Evolutionary conservation across 257 asterid genomes (phyloP).

Genomic region (Solanum stenotomum): DNA sequence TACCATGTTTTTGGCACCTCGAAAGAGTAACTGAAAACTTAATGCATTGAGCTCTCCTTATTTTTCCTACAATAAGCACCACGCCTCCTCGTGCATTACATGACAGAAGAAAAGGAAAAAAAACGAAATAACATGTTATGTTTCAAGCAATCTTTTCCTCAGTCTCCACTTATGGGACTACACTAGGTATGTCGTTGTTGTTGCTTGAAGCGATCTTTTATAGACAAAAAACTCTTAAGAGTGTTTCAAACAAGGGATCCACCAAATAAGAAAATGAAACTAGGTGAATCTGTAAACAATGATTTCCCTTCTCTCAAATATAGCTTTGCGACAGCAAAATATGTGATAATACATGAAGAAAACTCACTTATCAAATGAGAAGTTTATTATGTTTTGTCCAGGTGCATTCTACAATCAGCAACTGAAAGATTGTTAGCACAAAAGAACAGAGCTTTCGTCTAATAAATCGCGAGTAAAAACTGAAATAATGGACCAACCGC

Average conservation of each 20-base stretch:
- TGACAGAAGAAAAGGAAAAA: too few species aligned
- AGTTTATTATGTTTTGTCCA: neutral
- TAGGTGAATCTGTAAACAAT: neutral
- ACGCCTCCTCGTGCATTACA: too few species aligned
- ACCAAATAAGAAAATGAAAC: neutral
- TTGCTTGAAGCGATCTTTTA: neutral
- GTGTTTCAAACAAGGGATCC: too few species aligned
- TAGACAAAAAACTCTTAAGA: too few species aligned
- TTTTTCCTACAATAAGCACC: neutral
- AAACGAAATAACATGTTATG: neutral
- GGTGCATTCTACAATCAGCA: neutral
- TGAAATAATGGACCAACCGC: neutral
- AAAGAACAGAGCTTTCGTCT: neutral
- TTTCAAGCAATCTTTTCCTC: neutral
- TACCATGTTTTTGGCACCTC: too few species aligned
- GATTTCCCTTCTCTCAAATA: neutral
- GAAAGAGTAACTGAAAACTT: neutral
- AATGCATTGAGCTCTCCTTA: neutral
- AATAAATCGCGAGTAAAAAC: neutral
- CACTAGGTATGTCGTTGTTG: neutral
- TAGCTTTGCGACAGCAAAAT: neutral
- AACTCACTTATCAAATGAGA: neutral
- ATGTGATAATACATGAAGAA: neutral
- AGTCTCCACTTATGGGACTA: too few species aligned
- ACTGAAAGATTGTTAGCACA: neutral